Percentiles rank a stretch among this genome's conserved stretches.
Evolutionary conservation across 768 basidiomycete species (phyloP).

Genomic region (Rhodotorula graminis): DNA sequence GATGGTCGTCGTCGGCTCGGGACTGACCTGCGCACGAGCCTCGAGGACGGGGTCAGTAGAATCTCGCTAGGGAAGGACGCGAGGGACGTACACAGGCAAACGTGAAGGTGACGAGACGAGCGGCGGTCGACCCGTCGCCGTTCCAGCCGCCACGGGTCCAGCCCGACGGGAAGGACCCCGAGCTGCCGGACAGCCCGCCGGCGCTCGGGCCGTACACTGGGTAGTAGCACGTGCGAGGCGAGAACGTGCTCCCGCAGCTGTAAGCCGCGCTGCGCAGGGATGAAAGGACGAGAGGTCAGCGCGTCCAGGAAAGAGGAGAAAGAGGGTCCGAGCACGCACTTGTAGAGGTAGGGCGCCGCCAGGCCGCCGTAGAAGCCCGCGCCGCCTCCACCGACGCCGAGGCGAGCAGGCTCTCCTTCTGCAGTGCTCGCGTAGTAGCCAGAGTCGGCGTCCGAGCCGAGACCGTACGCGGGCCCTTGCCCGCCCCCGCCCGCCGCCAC

Average conservation of each 20-base stretch:
- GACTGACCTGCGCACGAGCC: neutral
- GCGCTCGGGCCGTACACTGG: neutral
- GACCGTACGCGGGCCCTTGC: neutral
- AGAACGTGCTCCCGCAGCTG: neutral
- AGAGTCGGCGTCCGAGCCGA: neutral
- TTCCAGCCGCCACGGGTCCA: neutral
- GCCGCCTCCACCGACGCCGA: no score
- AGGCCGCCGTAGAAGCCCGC: no score
- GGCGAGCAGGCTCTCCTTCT: neutral
- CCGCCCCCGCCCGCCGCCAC: neutral
- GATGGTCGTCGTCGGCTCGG: neutral
- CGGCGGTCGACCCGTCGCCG: neutral
- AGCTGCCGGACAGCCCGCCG: neutral
- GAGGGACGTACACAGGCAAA: neutral
- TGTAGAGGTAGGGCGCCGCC: neutral
- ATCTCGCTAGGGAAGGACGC: no score
- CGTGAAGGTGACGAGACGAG: neutral
- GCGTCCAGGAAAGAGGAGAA: neutral
- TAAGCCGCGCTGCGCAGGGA: no score
- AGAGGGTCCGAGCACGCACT: neutral
- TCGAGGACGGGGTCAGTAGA: neutral
- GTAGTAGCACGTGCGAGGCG: neutral
- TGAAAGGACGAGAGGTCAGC: neutral
- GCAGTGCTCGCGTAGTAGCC: neutral
- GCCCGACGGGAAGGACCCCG: accelerated